phyloP scores from a whole-genome alignment of 1,139 yeast species.

The Candida tropicalis region DNA sequence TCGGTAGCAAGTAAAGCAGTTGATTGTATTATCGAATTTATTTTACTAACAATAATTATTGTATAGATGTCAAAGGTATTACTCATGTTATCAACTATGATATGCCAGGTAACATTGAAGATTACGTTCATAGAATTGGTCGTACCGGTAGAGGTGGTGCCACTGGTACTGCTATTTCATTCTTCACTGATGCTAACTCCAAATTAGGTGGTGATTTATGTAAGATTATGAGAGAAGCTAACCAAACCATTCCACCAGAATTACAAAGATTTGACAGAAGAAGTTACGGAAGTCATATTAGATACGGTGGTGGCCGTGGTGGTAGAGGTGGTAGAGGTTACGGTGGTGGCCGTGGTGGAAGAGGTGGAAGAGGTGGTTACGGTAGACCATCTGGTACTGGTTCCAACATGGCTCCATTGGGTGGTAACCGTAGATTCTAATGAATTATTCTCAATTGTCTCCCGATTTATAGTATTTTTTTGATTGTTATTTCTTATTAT shows the following conservation, averaged over 20 bases:
- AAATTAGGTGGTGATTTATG: slow-evolving; percentile 90
- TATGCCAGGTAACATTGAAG: slow-evolving; percentile 98
- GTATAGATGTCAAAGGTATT: slow-evolving; percentile 93
- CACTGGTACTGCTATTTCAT: slow-evolving; percentile 91
- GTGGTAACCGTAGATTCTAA: slow-evolving; percentile 32
- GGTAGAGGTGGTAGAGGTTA: slow-evolving; percentile 59
- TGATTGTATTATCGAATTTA: too few relatives aligned
- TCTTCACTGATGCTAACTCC: slow-evolving; percentile 87
- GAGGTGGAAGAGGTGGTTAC: slow-evolving; percentile 32
- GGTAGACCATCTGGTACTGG: slow-evolving; percentile 35
- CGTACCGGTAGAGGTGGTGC: slow-evolving; percentile 99
- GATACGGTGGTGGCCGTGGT: slow-evolving; percentile 57
- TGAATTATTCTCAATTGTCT: not conserved
- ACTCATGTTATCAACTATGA: slow-evolving; percentile 91
- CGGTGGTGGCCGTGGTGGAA: slow-evolving; percentile 32
- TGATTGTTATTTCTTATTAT: not conserved
- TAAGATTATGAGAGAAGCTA: slow-evolving; percentile 92
- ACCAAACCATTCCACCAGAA: slow-evolving; percentile 79
- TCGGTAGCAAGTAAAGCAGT: not conserved
- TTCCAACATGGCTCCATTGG: slow-evolving; percentile 34
- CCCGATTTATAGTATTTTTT: not conserved
- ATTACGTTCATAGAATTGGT: slow-evolving; percentile 93
- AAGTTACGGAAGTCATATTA: slow-evolving; percentile 55
- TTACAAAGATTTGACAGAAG: slow-evolving; percentile 59
- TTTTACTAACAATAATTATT: slow-evolving; percentile 31